A percentile compares a stretch with the other conserved stretches of the same genome.
phyloP scores from a whole-genome alignment of 495 filamentous ascomycete genomes.

The Viridothelium virens region DNA sequence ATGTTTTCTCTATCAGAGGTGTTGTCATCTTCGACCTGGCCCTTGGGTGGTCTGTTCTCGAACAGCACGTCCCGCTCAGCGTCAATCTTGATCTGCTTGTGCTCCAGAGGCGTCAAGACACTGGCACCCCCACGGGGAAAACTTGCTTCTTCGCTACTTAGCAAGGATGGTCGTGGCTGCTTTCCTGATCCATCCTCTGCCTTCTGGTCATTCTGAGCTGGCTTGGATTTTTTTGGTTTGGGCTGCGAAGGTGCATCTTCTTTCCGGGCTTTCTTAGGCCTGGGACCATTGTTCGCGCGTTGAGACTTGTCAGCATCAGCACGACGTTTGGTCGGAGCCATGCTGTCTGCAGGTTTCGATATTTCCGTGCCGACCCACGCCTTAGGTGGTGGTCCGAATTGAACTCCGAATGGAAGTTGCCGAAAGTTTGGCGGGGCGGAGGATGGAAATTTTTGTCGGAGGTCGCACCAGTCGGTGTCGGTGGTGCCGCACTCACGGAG shows the following conservation, averaged over 20 bases:
- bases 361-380: not conserved
- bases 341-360: slow-evolving; percentile 4
- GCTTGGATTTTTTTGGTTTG: slow-evolving; percentile 14
- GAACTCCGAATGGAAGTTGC: too few relatives aligned
- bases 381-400: not conserved
- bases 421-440: not conserved
- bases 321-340: slow-evolving; percentile 25
- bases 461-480: not conserved
- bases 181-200: slow-evolving; percentile 14
- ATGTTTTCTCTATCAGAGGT: slow-evolving; percentile 42
- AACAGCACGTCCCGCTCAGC: slow-evolving; percentile 89
- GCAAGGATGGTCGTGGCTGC: slow-evolving; percentile 32
- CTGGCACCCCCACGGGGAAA: slow-evolving; percentile 92
- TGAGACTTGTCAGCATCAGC: slow-evolving; percentile 17
- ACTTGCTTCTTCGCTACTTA: slow-evolving; percentile 71
- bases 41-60: slow-evolving; percentile 60
- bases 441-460: not conserved
- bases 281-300: not conserved
- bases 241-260: slow-evolving; percentile 8
- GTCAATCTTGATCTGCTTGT: slow-evolving; percentile 92
- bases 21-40: slow-evolving; percentile 24
- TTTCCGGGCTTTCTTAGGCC: not conserved
- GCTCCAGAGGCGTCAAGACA: slow-evolving; percentile 83
- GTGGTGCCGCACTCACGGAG: not conserved
- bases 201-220: slow-evolving; percentile 8